Base-by-base conservation (phyloP, 1,284 basidiomycete genomes). In the Clitocybe nebularis region DNA sequence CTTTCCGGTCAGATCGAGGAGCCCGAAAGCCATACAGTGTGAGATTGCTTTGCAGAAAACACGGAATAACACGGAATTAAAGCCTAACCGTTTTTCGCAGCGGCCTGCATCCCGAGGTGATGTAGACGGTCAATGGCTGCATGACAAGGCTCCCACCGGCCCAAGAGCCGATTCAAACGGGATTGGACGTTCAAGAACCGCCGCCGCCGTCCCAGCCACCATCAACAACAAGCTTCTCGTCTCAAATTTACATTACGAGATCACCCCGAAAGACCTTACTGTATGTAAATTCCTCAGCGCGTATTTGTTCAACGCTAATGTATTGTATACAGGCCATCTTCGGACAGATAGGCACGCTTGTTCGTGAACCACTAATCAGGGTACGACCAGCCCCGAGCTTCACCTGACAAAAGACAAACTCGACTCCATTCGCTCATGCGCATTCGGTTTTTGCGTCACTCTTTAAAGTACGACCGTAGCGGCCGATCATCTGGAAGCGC, bases 241-340 rank as follows among this genome's bases (percentile, higher is more conserved):
- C 52, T 83, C 87, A 50, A 93, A 93, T 63, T 58, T 98, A 56
- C 94, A 98, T 67, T 98, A 96, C 57, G 93, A 97, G 57, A 83
- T 98, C 38, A 89, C 85, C 45, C 76, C 86, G 58, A 83, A 82
- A 68, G 93, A 97, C 67, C 75, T 95, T 44, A 83, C 79, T 72
- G 93, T 95, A 54, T 57, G 88, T 70, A 10, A 30, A 42, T 33
- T 37, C 37, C 34, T 23, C 26, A 36, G 10, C 42, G 28, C 21
- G 36, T 28, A 29, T 10, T 28, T 46, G 34, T 40, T 16, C 39
- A 24, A 43, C 55, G 34, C 46, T 45, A 44, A 38, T 21, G 34
- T 23, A 13, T 41, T 5, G 35, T 45, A 7, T 32, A 16, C 55
- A 95, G 92, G 74, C 76, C 63, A 92, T 97, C 55, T 98, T 97